A percentile compares a stretch with the other conserved stretches of the same genome.
Conservation (phyloP, 331 rosid genomes). For the Malus hybrid region DNA sequence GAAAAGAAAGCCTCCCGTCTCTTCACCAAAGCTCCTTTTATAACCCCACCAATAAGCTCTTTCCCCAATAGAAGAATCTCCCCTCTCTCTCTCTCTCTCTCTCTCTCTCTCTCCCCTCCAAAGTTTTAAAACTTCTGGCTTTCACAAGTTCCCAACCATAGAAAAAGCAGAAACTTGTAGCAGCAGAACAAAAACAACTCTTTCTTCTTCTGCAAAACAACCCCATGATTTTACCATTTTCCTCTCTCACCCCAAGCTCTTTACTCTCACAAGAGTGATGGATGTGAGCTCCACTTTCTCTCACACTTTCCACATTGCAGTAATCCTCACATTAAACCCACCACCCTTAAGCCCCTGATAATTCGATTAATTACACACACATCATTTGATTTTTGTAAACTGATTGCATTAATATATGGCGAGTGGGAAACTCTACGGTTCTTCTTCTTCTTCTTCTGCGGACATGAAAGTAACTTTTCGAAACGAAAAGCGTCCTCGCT, state of each 20-base stretch:
- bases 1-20: slow-evolving; percentile 16
- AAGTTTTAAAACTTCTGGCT: neutral
- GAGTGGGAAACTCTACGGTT: slow-evolving; percentile 37
- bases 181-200: neutral
- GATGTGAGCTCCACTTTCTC: slow-evolving; percentile 31
- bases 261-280: slow-evolving; percentile 10
- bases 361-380: neutral
- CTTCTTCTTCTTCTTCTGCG: slow-evolving; percentile 6
- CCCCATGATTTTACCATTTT: neutral
- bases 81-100: neutral
- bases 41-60: slow-evolving; percentile 50
- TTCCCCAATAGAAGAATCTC: slow-evolving; percentile 36
- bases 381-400: neutral
- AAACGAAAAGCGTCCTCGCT: slow-evolving; percentile 42
- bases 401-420: slow-evolving; percentile 31
- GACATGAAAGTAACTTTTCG: slow-evolving; percentile 42
- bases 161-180: neutral
- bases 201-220: neutral
- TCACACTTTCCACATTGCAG: slow-evolving; percentile 44
- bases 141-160: slow-evolving; percentile 18
- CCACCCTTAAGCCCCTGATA: slow-evolving; percentile 8
- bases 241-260: neutral
- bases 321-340: slow-evolving; percentile 24
- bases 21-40: slow-evolving; percentile 27
- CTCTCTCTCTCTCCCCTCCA: neutral